A percentile compares a stretch with the other conserved stretches of the same genome.
These are phyloP conservation scores for Pseudogymnoascus sp. DNA, from an alignment of 2,329 filamentous ascomycete species.

Conservation along the genomic window DNA sequence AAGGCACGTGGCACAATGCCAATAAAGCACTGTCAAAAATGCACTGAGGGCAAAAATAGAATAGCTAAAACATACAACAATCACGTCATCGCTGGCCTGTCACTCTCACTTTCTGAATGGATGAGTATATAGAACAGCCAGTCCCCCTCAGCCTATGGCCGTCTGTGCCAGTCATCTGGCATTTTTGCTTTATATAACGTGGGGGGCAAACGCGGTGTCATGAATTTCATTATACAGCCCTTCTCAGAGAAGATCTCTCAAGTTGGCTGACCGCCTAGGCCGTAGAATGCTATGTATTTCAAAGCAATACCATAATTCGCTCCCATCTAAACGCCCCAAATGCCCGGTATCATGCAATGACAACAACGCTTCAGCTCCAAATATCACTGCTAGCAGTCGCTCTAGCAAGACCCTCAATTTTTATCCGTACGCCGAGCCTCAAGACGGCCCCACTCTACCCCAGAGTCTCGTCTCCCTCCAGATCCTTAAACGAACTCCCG, in stretches of 20 bases:
- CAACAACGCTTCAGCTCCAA: constrained; percentile 9
- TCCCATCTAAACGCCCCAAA: constrained; percentile 2
- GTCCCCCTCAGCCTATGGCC: neutral
- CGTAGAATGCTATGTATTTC: neutral
- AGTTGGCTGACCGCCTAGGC: neutral
- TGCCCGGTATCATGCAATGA: constrained; percentile 7
- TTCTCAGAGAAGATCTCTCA: neutral
- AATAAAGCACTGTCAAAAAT: neutral
- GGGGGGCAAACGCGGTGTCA: neutral
- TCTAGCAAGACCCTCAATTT: neutral
- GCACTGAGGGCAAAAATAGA: constrained; percentile 1
- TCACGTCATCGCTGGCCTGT: neutral
- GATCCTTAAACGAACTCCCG: constrained; percentile 3
- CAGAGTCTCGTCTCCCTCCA: constrained; percentile 6
- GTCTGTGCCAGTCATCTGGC: constrained; percentile 1
- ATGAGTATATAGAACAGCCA: neutral
- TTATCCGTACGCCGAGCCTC: constrained; percentile 1
- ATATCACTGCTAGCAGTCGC: neutral
- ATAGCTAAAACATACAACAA: constrained; percentile 1
- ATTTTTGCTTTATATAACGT: neutral
- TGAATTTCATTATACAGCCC: neutral
- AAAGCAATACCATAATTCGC: constrained; percentile 1
- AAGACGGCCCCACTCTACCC: constrained; percentile 5
- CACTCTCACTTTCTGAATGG: constrained; percentile 1
- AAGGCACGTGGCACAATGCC: neutral